Base-by-base conservation (phyloP, 1,284 basidiomycete genomes). In the Chiua sp. region DNA sequence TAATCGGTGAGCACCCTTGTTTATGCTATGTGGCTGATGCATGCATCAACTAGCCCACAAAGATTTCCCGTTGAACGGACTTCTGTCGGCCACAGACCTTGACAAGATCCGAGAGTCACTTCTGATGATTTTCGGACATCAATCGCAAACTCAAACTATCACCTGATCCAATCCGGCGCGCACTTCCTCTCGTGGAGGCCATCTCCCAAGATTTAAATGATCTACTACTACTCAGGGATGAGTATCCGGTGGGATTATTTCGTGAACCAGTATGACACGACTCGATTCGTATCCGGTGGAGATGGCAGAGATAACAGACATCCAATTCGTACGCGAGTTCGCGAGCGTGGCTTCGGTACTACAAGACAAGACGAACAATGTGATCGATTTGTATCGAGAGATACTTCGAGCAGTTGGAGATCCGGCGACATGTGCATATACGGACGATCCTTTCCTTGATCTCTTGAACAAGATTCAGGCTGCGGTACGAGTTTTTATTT, bases 191-290 rank as follows among this genome's bases (percentile, higher is more conserved):
- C 57, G 96, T 98, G 32, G 97, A 99, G 76, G 97, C 97, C 42
- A 98, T 99, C 73, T 98, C 97, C 7, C 87, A 91, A 30, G 98
- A 99, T 75, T 96, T 99, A 77, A 98, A 97, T 70, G 94, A 98
- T 71, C 93, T 96, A 68, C 87, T 98, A 44, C 83, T 98, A 7
- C 23, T 2, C 64, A 93, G 92, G 92, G 39, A 94, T 98, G 91
- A 87, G 87, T 68, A 92, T 97, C 67, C 90, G 93, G 47, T 99
- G 97, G 98, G 98, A 99, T 74, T 88, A 95, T 75, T 96, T 99
- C 67, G 91, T 97, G 66, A 96, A 93, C 68, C 92, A 94, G 55
- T 97, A 94, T 72, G 94, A 96, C 68, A 87, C 89, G 4, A 81
- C 87, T 32, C 82, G 93, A 62, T 92, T 90, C 72, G 82, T 91